phyloP scores from a whole-genome alignment of 352 stramenopile genomes.

The Phytophthora citrophthora region DNA sequence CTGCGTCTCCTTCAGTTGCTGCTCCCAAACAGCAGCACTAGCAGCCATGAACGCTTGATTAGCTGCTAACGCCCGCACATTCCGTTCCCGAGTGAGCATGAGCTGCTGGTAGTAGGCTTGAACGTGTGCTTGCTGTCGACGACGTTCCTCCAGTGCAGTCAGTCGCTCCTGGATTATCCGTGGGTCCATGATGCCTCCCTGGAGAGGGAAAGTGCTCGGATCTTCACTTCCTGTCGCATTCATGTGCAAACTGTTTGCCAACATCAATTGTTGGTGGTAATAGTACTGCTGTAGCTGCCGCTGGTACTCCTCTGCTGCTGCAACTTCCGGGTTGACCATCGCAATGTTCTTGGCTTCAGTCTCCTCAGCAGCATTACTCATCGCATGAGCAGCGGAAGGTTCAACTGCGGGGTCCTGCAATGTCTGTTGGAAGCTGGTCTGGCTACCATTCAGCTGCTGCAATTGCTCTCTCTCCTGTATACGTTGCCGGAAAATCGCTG shows the following conservation, averaged over 20 bases:
- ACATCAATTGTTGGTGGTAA: conserved; percentile 69
- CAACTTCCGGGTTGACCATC: conserved; percentile 19
- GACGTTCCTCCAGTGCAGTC: conserved; percentile 58
- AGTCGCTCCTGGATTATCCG: conserved; percentile 68
- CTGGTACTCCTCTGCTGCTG: conserved; percentile 53
- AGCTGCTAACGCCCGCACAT: conserved; percentile 55
- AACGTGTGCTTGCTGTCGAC: conserved; percentile 53
- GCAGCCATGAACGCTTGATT: conserved; percentile 54
- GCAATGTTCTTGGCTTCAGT: conserved; percentile 3
- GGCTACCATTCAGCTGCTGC: conserved; percentile 27
- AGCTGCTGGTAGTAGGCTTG: conserved; percentile 67
- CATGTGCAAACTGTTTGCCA: conserved; percentile 44
- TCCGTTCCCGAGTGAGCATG: conserved; percentile 53
- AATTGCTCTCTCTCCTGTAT: conserved; percentile 57
- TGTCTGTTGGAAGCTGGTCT: conserved; percentile 30
- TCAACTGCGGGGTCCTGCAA: conserved; percentile 35
- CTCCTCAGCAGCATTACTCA: conserved; percentile 4
- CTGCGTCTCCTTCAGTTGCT: conserved; percentile 39
- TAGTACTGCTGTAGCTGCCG: conserved; percentile 70
- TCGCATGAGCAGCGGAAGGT: neutral
- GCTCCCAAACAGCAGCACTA: conserved; percentile 50
- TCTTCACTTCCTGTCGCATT: conserved; percentile 26
- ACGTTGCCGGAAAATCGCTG: conserved; percentile 66
- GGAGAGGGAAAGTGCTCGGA: conserved; percentile 29
- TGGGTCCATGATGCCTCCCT: conserved; percentile 64